These are phyloP conservation scores for Penicillium vulpinum DNA, from an alignment of 2,329 filamentous ascomycete genomes.

Conservation along the genomic window DNA sequence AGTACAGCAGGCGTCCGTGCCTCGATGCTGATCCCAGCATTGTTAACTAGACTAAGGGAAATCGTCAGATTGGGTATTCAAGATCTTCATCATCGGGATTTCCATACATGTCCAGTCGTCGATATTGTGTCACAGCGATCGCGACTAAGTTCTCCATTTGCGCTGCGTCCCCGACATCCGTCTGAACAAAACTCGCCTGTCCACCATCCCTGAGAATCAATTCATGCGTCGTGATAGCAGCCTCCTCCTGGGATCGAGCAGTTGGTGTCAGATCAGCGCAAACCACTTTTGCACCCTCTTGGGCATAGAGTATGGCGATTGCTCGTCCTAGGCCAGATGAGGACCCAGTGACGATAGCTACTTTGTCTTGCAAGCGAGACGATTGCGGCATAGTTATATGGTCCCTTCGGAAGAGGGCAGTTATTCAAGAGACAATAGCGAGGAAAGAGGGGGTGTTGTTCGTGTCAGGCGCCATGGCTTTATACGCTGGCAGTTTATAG, in stretches of 20 bases:
- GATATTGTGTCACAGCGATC: constrained; percentile 37
- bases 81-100: not conserved
- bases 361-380: constrained; percentile 33
- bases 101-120: constrained; percentile 49
- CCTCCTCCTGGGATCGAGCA: constrained; percentile 26
- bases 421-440: not conserved
- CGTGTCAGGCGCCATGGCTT: not conserved
- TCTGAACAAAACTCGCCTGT: constrained; percentile 45
- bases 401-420: not conserved
- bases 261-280: constrained; percentile 42
- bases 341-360: constrained; percentile 49
- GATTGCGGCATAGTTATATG: not conserved
- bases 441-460: not conserved
- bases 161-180: constrained; percentile 43
- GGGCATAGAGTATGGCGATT: constrained; percentile 46
- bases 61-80: not conserved
- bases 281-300: constrained; percentile 46
- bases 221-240: constrained; percentile 38
- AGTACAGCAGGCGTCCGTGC: constrained; percentile 36
- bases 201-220: constrained; percentile 39
- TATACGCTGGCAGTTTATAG: not conserved
- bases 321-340: constrained; percentile 51
- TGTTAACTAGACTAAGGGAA: constrained; percentile 46
- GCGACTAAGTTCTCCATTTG: constrained; percentile 43
- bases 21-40: constrained; percentile 52